Conservation (phyloP, 306 rosid species). For the Cicer cuneatum region DNA sequence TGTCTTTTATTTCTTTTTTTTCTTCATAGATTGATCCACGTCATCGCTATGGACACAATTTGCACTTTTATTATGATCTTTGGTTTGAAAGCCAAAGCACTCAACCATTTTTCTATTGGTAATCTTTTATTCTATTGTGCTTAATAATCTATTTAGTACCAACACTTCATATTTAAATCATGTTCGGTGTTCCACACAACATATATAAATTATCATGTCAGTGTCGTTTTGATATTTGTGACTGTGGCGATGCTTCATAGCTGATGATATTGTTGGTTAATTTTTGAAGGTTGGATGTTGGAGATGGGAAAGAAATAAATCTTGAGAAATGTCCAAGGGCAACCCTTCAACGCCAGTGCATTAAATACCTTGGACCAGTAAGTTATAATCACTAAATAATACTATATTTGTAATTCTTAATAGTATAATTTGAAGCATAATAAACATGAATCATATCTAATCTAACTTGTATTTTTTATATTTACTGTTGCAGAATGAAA, state of each 20-base stretch:
- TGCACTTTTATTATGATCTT: constrained; percentile 84
- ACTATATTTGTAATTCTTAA: neutral
- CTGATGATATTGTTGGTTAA: constrained; percentile 27
- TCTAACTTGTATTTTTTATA: constrained; percentile 18
- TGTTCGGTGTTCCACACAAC: too few species aligned
- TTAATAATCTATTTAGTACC: neutral
- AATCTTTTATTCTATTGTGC: constrained; percentile 7
- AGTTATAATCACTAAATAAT: constrained; percentile 37
- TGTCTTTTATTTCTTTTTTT: constrained; percentile 36
- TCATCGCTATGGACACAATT: constrained; percentile 95
- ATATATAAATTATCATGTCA: too few species aligned
- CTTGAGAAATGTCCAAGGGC: constrained; percentile 74
- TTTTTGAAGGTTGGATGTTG: constrained; percentile 81
- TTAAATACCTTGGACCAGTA: constrained; percentile 90
- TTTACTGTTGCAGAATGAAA: constrained; percentile 68
- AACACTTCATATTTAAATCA: too few species aligned
- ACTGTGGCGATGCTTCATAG: too few species aligned
- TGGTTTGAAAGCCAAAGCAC: constrained; percentile 88
- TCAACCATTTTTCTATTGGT: constrained; percentile 99
- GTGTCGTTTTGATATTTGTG: too few species aligned
- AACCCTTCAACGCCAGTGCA: constrained; percentile 77
- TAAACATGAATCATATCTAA: neutral
- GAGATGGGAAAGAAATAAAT: constrained; percentile 88
- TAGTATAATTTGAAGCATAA: too few species aligned
- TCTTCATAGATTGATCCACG: constrained; percentile 89